A percentile compares a stretch with the other conserved stretches of the same genome.
Conservation (phyloP, 2,329 filamentous ascomycete genomes). For the Albophoma yamanashiensis region DNA sequence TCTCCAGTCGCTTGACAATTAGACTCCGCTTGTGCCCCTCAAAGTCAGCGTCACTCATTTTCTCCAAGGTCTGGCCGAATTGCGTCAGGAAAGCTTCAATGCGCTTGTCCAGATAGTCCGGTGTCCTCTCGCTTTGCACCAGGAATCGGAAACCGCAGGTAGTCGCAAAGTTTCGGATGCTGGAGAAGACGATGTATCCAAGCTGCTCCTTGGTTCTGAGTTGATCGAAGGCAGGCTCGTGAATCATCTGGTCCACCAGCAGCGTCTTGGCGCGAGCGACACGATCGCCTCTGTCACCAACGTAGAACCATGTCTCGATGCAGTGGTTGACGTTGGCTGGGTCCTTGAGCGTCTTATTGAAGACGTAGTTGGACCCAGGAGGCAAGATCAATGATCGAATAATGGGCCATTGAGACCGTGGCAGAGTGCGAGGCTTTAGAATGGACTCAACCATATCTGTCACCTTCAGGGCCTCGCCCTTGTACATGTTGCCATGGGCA, state of each 20-base stretch:
- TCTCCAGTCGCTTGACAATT: conserved; percentile 78
- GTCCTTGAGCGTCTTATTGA: conserved; percentile 70
- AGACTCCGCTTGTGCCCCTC: conserved; percentile 85
- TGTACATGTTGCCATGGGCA: conserved; percentile 86
- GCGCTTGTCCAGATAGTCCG: conserved; percentile 72
- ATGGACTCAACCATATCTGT: conserved; percentile 73
- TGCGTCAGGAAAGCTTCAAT: conserved; percentile 74
- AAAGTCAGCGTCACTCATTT: conserved; percentile 77
- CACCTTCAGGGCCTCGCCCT: conserved; percentile 80
- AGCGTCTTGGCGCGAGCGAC: conserved; percentile 63
- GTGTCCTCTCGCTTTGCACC: conserved; percentile 83
- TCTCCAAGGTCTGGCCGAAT: conserved; percentile 54
- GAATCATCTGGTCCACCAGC: conserved; percentile 78
- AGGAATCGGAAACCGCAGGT: conserved; percentile 81
- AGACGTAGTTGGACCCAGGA: conserved; percentile 72
- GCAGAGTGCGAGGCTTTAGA: conserved; percentile 63
- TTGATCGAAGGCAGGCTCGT: conserved; percentile 91
- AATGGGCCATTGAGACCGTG: conserved; percentile 69
- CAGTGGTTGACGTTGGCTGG: conserved; percentile 84
- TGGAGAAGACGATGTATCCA: conserved; percentile 90
- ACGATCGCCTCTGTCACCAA: conserved; percentile 61
- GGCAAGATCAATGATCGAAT: conserved; percentile 68
- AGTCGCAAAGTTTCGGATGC: conserved; percentile 58
- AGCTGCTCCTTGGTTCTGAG: conserved; percentile 94
- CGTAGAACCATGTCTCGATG: conserved; percentile 66